Evolutionary conservation across 495 filamentous ascomycete species (phyloP).

Genomic region (Penicillium longicatenatum): DNA sequence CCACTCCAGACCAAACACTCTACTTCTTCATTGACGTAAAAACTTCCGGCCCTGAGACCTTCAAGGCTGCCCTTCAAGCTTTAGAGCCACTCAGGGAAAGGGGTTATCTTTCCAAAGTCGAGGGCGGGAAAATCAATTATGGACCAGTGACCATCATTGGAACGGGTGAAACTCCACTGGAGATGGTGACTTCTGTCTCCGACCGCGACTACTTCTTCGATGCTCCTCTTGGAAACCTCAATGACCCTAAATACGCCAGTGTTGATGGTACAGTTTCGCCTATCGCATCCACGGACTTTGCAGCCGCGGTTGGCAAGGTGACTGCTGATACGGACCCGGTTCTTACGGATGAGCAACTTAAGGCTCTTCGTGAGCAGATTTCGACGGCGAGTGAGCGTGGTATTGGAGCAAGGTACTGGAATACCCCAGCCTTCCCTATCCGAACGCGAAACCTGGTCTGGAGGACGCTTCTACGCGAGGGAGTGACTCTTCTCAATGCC

Average conservation of each 20-base stretch:
- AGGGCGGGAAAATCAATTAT: slow-evolving; percentile 45
- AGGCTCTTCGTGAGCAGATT: slow-evolving; percentile 60
- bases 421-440: slow-evolving; percentile 66
- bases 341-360: slow-evolving; percentile 53
- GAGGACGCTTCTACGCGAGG: slow-evolving; percentile 65
- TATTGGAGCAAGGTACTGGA: slow-evolving; percentile 73
- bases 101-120: slow-evolving; percentile 60
- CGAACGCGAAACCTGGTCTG: slow-evolving; percentile 68
- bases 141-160: slow-evolving; percentile 76
- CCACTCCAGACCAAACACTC: slow-evolving; percentile 59
- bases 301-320: slow-evolving; percentile 41
- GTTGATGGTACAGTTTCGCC: slow-evolving; percentile 51
- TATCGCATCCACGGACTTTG: slow-evolving; percentile 53
- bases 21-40: slow-evolving; percentile 77
- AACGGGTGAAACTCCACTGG: slow-evolving; percentile 76
- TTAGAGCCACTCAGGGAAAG: slow-evolving; percentile 64
- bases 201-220: slow-evolving; percentile 66
- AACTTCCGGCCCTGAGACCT: slow-evolving; percentile 51
- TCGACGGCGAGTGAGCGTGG: slow-evolving; percentile 61
- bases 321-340: slow-evolving; percentile 30
- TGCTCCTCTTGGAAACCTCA: slow-evolving; percentile 53
- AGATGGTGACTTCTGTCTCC: slow-evolving; percentile 52
- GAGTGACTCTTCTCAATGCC: slow-evolving; percentile 72
- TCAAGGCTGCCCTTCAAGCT: slow-evolving; percentile 58
- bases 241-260: slow-evolving; percentile 40